These are phyloP conservation scores for Lactuca sativa DNA, from an alignment of 129 eudicot species.

Conservation along the genomic window DNA sequence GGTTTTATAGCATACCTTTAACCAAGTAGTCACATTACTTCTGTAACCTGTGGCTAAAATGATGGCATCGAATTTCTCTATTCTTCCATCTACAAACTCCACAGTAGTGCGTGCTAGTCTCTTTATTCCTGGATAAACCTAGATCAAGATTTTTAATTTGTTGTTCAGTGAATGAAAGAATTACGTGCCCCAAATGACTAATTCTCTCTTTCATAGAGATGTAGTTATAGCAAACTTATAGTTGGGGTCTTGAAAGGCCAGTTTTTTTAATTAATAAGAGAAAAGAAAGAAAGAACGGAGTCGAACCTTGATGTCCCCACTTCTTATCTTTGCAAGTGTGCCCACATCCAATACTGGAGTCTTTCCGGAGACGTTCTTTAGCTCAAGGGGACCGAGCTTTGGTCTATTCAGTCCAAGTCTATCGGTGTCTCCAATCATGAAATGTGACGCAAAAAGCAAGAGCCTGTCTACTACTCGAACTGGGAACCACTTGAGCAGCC, in stretches of 20 bases:
- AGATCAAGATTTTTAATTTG: conserved; percentile 20
- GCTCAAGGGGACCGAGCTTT: conserved; percentile 63
- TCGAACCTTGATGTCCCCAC: conserved; percentile 56
- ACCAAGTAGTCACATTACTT: conserved; percentile 65
- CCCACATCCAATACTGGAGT: conserved; percentile 80
- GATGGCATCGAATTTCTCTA: conserved; percentile 54
- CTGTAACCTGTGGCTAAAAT: conserved; percentile 67
- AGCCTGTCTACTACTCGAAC: conserved; percentile 46
- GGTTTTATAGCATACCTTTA: conserved; percentile 43
- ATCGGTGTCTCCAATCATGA: conserved; percentile 54
- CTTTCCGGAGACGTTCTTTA: conserved; percentile 51
- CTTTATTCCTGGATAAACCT: conserved; percentile 65
- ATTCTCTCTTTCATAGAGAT: neutral
- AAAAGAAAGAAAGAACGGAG: neutral
- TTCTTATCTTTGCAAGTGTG: conserved; percentile 60
- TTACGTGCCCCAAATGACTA: neutral
- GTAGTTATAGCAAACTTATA: neutral
- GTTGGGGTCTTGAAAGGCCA: neutral
- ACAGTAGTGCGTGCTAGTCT: conserved; percentile 39
- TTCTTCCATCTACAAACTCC: conserved; percentile 63
- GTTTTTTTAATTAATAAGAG: neutral
- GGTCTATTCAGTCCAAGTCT: conserved; percentile 59
- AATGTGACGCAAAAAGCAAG: conserved; percentile 46
- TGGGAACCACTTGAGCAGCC: conserved; percentile 61
- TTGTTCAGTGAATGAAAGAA: neutral